phyloP scores from a whole-genome alignment of 2,329 filamentous ascomycete species.

The Harringtonia aguacate region DNA sequence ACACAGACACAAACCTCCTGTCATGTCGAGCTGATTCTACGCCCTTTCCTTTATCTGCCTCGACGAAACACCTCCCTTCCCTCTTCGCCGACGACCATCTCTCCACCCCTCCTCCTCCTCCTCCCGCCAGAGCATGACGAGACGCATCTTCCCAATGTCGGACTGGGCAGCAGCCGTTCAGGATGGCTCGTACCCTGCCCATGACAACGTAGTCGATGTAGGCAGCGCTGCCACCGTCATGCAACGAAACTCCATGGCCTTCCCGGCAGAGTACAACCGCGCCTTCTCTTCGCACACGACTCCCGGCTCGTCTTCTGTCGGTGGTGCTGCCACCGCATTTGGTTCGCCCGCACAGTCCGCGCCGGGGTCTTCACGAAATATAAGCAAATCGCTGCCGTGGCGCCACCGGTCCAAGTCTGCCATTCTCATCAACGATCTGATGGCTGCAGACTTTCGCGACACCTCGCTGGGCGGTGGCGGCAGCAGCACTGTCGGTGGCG shows the following conservation, averaged over 20 bases:
- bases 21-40: neutral
- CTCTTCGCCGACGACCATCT: neutral
- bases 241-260: too few species aligned
- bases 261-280: too few species aligned
- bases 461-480: slow-evolving; percentile 11
- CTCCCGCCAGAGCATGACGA: slow-evolving; percentile 14
- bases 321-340: neutral
- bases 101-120: neutral
- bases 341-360: neutral
- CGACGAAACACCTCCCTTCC: neutral
- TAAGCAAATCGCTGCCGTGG: slow-evolving; percentile 40
- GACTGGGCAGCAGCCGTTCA: slow-evolving; percentile 29
- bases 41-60: neutral
- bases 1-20: neutral
- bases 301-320: neutral
- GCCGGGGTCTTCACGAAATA: slow-evolving; percentile 31
- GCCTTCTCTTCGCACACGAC: neutral
- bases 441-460: slow-evolving; percentile 13
- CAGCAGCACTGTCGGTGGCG: neutral
- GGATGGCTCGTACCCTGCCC: slow-evolving; percentile 16
- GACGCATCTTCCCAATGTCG: slow-evolving; percentile 26
- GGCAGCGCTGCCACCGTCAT: too few species aligned
- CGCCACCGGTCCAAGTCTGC: slow-evolving; percentile 33
- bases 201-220: neutral
- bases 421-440: slow-evolving; percentile 22